A percentile compares a stretch with the other conserved stretches of the same genome.
These are phyloP conservation scores for Parietichytrium sp. DNA, from an alignment of 108 stramenopile genomes.

Conservation along the genomic window DNA sequence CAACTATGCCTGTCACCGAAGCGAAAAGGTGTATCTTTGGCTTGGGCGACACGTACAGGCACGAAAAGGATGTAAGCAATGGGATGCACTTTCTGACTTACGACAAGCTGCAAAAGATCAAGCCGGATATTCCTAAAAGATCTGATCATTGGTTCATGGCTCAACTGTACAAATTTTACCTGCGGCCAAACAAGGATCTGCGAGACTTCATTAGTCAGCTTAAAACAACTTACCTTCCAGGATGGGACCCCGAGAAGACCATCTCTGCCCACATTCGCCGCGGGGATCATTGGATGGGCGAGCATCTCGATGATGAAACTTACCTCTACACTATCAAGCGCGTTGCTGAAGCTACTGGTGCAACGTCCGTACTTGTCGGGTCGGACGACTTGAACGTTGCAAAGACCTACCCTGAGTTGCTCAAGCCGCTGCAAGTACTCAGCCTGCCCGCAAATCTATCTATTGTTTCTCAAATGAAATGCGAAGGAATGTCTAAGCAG, in stretches of 20 bases:
- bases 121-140: not conserved
- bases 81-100: not conserved
- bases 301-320: not conserved
- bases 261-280: constrained; percentile 13
- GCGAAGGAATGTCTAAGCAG: not conserved
- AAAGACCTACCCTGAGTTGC: not conserved
- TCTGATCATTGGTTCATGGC: constrained; percentile 37
- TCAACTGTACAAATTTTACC: not conserved
- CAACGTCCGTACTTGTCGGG: not conserved
- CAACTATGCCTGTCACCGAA: not conserved
- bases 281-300: constrained; percentile 36
- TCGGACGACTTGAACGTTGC: not conserved
- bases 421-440: not conserved
- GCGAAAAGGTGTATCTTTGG: not conserved
- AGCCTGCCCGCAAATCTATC: not conserved
- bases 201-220: not conserved
- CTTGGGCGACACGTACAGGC: not conserved
- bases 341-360: not conserved
- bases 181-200: not conserved
- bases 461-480: not conserved
- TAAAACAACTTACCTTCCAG: not conserved
- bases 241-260: not conserved
- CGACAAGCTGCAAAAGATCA: not conserved
- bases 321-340: not conserved
- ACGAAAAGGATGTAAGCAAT: not conserved